These are phyloP conservation scores for Porphyrellus cyaneotinctus DNA, from an alignment of 768 basidiomycete genomes.

Conservation along the genomic window DNA sequence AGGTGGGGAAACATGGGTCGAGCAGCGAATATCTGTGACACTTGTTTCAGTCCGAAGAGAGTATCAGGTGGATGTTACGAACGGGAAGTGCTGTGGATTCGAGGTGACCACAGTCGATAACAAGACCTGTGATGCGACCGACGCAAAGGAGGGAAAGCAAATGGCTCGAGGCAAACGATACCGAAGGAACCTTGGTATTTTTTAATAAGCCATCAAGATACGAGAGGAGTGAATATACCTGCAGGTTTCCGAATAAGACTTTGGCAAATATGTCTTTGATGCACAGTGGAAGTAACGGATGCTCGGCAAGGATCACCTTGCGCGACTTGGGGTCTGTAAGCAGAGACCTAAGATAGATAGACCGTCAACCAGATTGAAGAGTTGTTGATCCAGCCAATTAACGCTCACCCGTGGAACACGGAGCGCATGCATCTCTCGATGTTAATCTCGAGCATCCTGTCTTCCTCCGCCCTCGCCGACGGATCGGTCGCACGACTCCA, in stretches of 20 bases:
- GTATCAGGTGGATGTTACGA: constrained; percentile 25
- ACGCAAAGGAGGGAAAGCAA: constrained; percentile 80
- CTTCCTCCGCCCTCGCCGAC: constrained; percentile 65
- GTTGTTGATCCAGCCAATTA: neutral
- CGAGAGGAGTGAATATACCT: constrained; percentile 43
- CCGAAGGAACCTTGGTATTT: constrained; percentile 71
- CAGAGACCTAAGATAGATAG: constrained; percentile 58
- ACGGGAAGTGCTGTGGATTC: constrained; percentile 90
- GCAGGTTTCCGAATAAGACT: constrained; percentile 84
- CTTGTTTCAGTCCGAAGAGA: neutral
- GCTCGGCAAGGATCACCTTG: constrained; percentile 90
- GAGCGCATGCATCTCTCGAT: constrained; percentile 67
- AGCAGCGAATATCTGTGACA: constrained; percentile 79
- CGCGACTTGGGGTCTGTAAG: constrained; percentile 93
- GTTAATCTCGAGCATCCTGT: constrained; percentile 63
- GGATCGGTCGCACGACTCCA: constrained; percentile 52
- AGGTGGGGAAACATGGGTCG: constrained; percentile 82
- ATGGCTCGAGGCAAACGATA: constrained; percentile 90
- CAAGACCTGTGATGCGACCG: constrained; percentile 89
- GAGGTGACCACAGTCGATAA: constrained; percentile 88
- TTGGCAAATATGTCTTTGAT: constrained; percentile 87
- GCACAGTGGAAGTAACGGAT: constrained; percentile 77
- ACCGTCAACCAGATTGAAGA: constrained; percentile 15
- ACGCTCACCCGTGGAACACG: constrained; percentile 78
- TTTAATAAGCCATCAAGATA: neutral